phyloP scores from a whole-genome alignment of 768 basidiomycete genomes.

The Postia placenta region DNA sequence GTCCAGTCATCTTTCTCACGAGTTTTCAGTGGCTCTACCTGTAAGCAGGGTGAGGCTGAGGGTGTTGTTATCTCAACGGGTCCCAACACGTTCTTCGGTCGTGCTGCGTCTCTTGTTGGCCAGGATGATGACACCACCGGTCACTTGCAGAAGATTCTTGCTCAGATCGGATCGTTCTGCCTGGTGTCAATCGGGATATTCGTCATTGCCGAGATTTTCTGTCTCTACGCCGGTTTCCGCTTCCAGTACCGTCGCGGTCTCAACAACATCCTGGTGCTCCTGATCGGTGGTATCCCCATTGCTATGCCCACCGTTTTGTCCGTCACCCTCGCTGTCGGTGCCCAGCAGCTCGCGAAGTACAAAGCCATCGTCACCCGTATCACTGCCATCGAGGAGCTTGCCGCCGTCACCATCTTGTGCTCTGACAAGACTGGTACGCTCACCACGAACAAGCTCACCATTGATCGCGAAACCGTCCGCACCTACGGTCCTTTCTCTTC shows the following conservation, averaged over 20 bases:
- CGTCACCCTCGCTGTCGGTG: slow-evolving; percentile 97
- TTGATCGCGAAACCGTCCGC: slow-evolving; percentile 87
- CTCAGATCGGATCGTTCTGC: slow-evolving; percentile 97
- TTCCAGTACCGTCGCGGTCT: slow-evolving; percentile 92
- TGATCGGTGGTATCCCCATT: slow-evolving; percentile 99
- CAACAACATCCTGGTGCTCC: slow-evolving; percentile 94
- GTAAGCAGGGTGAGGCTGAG: slow-evolving; percentile 98
- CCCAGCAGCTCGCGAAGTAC: slow-evolving; percentile 97
- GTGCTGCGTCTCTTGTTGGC: slow-evolving; percentile 95
- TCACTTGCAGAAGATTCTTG: slow-evolving; percentile 97
- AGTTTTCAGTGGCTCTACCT: slow-evolving; percentile 82
- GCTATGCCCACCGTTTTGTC: slow-evolving; percentile 99
- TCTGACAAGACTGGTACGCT: slow-evolving; percentile 99
- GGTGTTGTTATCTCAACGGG: slow-evolving; percentile 98
- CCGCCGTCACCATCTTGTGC: slow-evolving; percentile 97
- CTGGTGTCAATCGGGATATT: slow-evolving; percentile 94
- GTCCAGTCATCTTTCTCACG: background rate
- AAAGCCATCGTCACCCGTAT: slow-evolving; percentile 99
- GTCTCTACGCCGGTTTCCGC: slow-evolving; percentile 87
- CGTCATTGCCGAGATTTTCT: slow-evolving; percentile 89
- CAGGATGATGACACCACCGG: slow-evolving; percentile 97
- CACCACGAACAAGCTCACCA: slow-evolving; percentile 99
- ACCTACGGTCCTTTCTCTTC: slow-evolving; percentile 86
- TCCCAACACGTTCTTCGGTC: slow-evolving; percentile 98
- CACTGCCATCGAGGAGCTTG: slow-evolving; percentile 97